These are phyloP conservation scores for Penicillium sp. DNA, from an alignment of 2,329 filamentous ascomycete genomes.

Conservation along the genomic window DNA sequence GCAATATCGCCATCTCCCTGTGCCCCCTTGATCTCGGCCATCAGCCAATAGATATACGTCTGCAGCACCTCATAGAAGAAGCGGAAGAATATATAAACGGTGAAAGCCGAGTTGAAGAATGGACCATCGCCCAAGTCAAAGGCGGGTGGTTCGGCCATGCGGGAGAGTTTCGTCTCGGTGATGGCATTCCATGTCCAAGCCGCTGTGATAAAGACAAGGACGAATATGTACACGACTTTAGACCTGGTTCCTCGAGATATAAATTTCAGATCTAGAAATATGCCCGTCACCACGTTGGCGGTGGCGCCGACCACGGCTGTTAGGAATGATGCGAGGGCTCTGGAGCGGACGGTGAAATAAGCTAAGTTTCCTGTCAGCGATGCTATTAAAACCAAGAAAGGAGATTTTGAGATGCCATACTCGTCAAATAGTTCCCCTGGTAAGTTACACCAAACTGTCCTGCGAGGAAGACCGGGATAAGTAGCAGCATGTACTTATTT, in stretches of 20 bases:
- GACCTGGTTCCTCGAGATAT: conserved; percentile 46
- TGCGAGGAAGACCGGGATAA: conserved; percentile 51
- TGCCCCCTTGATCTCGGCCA: conserved; percentile 34
- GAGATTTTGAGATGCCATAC: neutral
- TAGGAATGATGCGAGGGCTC: conserved; percentile 46
- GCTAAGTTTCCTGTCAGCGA: conserved; percentile 13
- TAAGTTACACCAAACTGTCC: conserved; percentile 55
- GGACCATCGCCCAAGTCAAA: conserved; percentile 35
- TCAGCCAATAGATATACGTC: conserved; percentile 54
- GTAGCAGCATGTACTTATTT: conserved; percentile 47
- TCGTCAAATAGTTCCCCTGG: conserved; percentile 53
- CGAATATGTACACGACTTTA: conserved; percentile 44
- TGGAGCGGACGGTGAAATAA: conserved; percentile 53
- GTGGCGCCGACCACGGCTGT: conserved; percentile 49
- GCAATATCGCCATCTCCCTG: conserved; percentile 33
- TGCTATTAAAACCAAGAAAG: neutral
- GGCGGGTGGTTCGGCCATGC: conserved; percentile 44
- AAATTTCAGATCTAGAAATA: conserved; percentile 37
- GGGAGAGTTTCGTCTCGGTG: conserved; percentile 49
- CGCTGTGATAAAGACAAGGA: conserved; percentile 44
- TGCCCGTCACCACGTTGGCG: conserved; percentile 27
- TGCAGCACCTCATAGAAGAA: conserved; percentile 54
- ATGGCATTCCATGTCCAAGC: conserved; percentile 51
- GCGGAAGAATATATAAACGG: conserved; percentile 49
- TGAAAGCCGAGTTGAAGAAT: conserved; percentile 40